A percentile compares a stretch with the other conserved stretches of the same genome.
Conservation (phyloP, 2,329 filamentous ascomycete species). For the Xylaria sp. region DNA sequence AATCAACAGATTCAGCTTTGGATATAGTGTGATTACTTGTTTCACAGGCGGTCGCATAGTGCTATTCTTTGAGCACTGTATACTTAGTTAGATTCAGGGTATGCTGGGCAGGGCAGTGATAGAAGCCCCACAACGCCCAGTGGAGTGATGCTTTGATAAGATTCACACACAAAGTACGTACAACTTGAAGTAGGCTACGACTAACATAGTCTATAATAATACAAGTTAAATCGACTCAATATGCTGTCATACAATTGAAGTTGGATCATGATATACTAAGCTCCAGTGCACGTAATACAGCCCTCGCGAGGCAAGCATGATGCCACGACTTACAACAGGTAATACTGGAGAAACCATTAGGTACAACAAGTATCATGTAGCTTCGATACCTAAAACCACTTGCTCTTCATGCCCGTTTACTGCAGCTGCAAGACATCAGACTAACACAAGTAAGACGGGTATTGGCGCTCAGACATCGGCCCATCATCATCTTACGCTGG, state of each 20-base stretch:
- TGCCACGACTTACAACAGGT: neutral
- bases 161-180: neutral
- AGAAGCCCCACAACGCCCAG: too few species aligned
- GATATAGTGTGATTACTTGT: neutral
- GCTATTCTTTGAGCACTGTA: neutral
- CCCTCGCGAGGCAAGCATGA: neutral
- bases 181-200: too few species aligned
- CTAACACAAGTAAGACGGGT: neutral
- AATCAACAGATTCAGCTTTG: too few species aligned
- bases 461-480: constrained; percentile 10
- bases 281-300: neutral
- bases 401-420: constrained; percentile 10
- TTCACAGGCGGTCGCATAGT: neutral
- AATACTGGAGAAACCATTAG: neutral
- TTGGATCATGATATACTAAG: neutral
- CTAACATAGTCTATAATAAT: too few species aligned
- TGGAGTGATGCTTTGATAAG: too few species aligned
- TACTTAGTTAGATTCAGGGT: too few species aligned
- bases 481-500: constrained; percentile 12
- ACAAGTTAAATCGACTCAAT: too few species aligned
- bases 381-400: constrained; percentile 10
- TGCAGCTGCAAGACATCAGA: constrained; percentile 22
- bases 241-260: neutral
- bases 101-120: too few species aligned
- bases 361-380: neutral